A percentile compares a stretch with the other conserved stretches of the same genome.
phyloP scores from a whole-genome alignment of 2,329 filamentous ascomycete genomes.

The Fusarium sp. region DNA sequence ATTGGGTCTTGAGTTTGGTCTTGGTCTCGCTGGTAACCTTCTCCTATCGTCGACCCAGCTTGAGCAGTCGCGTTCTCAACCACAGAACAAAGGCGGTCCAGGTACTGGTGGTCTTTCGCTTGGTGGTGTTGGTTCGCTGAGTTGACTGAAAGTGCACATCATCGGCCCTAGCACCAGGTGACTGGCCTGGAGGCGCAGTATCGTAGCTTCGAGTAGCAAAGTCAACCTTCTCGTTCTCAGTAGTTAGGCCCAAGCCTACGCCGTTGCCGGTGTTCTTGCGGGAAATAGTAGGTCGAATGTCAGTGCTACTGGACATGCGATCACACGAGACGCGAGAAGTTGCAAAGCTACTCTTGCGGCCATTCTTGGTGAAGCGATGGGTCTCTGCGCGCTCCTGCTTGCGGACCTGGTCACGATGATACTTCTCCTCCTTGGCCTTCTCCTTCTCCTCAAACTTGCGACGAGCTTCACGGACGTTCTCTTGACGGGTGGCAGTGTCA shows the following conservation, averaged over 20 bases:
- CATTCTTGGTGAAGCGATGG: slow-evolving; percentile 62
- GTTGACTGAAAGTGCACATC: slow-evolving; percentile 60
- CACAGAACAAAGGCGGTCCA: slow-evolving; percentile 75
- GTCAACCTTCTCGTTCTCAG: slow-evolving; percentile 56
- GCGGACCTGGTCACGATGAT: slow-evolving; percentile 68
- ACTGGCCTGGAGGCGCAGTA: slow-evolving; percentile 52
- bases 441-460: slow-evolving; percentile 74
- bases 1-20: slow-evolving; percentile 29
- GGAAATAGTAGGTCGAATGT: slow-evolving; percentile 48
- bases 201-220: slow-evolving; percentile 64
- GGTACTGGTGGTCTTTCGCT: slow-evolving; percentile 70
- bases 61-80: slow-evolving; percentile 67
- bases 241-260: slow-evolving; percentile 30
- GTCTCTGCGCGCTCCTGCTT: slow-evolving; percentile 70
- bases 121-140: slow-evolving; percentile 62
- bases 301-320: slow-evolving; percentile 50
- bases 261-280: slow-evolving; percentile 47
- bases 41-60: slow-evolving; percentile 56
- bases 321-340: slow-evolving; percentile 52
- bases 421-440: slow-evolving; percentile 71
- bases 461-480: slow-evolving; percentile 71
- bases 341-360: slow-evolving; percentile 56
- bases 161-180: slow-evolving; percentile 52
- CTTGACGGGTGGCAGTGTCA: slow-evolving; percentile 65
- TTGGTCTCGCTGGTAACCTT: slow-evolving; percentile 39